A percentile compares a stretch with the other conserved stretches of the same genome.
Evolutionary conservation across 2,329 filamentous ascomycete genomes (phyloP).

Genomic region (Phialocephala sp.): DNA sequence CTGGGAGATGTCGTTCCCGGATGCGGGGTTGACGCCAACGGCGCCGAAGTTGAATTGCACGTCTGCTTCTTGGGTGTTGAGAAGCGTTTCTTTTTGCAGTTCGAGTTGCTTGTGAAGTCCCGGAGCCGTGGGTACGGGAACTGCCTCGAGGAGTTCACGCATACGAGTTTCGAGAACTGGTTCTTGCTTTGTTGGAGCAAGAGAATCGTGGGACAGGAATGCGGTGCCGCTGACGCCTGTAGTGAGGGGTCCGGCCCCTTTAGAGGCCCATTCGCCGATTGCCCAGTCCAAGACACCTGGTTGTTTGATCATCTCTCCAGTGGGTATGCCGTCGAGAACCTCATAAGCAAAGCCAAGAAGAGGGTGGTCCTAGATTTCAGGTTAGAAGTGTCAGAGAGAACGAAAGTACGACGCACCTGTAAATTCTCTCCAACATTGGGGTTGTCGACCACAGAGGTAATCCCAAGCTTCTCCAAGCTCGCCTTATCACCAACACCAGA

Average conservation of each 20-base stretch:
- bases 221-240: constrained; percentile 9
- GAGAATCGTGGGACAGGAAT: constrained; percentile 17
- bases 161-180: neutral
- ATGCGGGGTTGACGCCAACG: constrained; percentile 9
- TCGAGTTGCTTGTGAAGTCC: constrained; percentile 23
- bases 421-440: constrained; percentile 38
- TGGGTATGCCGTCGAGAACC: constrained; percentile 18
- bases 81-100: constrained; percentile 16
- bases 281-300: constrained; percentile 25
- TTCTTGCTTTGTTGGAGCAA: neutral
- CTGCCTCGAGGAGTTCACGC: neutral
- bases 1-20: neutral
- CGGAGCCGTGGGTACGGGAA: neutral
- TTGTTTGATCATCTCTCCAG: constrained; percentile 21
- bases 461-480: constrained; percentile 30
- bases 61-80: constrained; percentile 22
- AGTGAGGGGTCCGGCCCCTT: constrained; percentile 5
- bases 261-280: constrained; percentile 16
- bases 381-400: constrained; percentile 8
- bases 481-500: constrained; percentile 40
- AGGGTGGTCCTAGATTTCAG: constrained; percentile 19
- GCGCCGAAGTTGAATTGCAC: constrained; percentile 20
- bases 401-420: constrained; percentile 14
- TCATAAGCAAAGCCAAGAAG: constrained; percentile 18
- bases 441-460: constrained; percentile 31